phyloP scores from a whole-genome alignment of 2,329 filamentous ascomycete genomes.

The Dendryphion nanum region DNA sequence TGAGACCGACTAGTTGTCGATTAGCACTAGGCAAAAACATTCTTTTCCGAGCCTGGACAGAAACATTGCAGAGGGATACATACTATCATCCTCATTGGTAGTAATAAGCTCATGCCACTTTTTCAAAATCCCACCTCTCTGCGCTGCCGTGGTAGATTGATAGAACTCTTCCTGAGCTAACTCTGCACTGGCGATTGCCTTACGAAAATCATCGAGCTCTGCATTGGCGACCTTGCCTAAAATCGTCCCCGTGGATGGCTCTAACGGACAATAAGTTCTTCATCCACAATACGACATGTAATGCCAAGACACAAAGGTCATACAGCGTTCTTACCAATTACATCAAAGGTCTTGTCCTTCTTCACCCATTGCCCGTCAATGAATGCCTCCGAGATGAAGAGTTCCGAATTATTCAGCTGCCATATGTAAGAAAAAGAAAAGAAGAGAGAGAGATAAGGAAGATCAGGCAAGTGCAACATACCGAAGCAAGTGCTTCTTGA shows the following conservation, averaged over 20 bases:
- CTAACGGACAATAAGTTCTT: neutral
- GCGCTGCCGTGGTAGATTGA: neutral
- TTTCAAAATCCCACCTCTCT: neutral
- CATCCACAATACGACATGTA: no score
- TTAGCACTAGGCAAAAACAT: neutral
- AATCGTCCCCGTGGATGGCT: neutral
- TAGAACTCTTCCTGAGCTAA: neutral
- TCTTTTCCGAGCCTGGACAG: neutral
- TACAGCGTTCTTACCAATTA: neutral
- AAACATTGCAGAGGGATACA: neutral
- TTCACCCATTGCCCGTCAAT: conserved; percentile 8
- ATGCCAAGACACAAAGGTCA: no score
- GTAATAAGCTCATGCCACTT: neutral
- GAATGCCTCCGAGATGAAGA: conserved; percentile 6
- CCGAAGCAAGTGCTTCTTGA: no score
- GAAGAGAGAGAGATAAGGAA: no score
- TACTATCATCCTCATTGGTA: neutral
- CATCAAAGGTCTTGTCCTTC: conserved; percentile 1
- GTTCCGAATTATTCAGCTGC: conserved; percentile 1
- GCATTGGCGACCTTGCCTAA: neutral
- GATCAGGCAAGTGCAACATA: no score
- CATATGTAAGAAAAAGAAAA: no score
- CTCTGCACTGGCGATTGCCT: conserved; percentile 2
- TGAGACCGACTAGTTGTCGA: neutral
- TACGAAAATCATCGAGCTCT: conserved; percentile 1